Base-by-base conservation (phyloP, 108 stramenopile genomes). In the Skeletonema tropicum region DNA sequence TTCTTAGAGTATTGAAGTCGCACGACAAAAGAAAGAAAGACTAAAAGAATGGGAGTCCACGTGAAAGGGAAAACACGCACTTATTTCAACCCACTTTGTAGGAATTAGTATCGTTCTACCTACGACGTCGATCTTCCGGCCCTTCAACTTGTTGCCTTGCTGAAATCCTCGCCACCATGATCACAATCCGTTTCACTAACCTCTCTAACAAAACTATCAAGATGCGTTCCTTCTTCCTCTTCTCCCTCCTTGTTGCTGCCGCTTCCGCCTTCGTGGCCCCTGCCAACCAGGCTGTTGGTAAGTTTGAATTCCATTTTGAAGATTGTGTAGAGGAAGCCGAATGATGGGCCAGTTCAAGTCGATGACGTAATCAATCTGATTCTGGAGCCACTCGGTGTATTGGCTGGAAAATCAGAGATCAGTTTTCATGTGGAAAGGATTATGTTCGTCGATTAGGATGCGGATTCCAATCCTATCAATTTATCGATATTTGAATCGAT, bases 201-300 rank as follows among this genome's bases (percentile, higher is more conserved):
- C 52, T 70, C 33, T 32, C 71, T 68, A 66, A 38, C 55, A 66
- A 66, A 31, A 57, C 26, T 63, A 33, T 52, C 68, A 80, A 80
- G 74, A 82, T 76, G 82, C 82, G 74, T 64, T 74, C 77, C 77
- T 60, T 88, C 73, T 83, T 94, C 85, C 36, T 92, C 72, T 65
- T 90, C 77, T 89, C 94, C 74, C 80, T 92, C 74, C 68, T 91
- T 74, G 65, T 94, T 65, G 88, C 87, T 63, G 85, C 86, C 70
- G 90, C 90, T 74, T 88, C 87, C 71, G 94, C 94, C 69, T 95
- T 95, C 80, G 90, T 90, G 60, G 82, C 88, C 72, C 88, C 90
- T 46, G 86, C 83, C 68, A 89, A 79, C 89, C 71, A 87, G 71
- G 89, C 85, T 66, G 77, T 75, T 42, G 78, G 82, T 86, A 70